Percentiles rank a stretch among this genome's conserved stretches.
Evolutionary conservation across 345 rosid genomes (phyloP).

Genomic region (Capsella bursapastoris): DNA sequence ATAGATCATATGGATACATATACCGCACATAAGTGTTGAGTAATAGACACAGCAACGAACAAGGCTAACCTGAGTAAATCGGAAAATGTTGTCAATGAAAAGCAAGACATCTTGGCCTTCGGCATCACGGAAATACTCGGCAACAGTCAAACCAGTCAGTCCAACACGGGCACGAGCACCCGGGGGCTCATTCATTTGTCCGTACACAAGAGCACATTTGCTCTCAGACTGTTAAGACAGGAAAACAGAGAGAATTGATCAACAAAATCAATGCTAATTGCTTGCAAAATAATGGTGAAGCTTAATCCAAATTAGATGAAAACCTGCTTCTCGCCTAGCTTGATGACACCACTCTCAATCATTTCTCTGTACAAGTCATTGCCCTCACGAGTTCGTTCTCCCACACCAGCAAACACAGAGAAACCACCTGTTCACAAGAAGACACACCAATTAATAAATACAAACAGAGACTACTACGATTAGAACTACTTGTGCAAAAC

Average conservation of each 20-base stretch:
- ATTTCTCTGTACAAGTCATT: conserved; percentile 98
- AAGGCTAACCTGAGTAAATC: conserved; percentile 77
- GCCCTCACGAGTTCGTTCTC: conserved; percentile 98
- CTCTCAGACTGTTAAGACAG: conserved; percentile 66
- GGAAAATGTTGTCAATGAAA: conserved; percentile 95
- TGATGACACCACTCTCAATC: conserved; percentile 99
- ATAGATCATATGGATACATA: no score
- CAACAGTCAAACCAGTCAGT: conserved; percentile 95
- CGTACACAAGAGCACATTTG: conserved; percentile 96
- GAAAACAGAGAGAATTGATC: neutral
- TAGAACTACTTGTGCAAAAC: conserved; percentile 17
- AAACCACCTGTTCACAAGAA: conserved; percentile 78
- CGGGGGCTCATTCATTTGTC: conserved; percentile 99
- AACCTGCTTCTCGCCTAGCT: conserved; percentile 99
- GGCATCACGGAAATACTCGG: conserved; percentile 98
- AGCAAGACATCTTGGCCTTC: conserved; percentile 99
- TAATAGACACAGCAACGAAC: neutral
- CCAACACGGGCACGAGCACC: conserved; percentile 99
- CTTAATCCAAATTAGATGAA: neutral
- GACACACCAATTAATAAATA: neutral
- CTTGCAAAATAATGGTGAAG: neutral
- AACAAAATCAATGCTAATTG: neutral
- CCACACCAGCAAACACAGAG: conserved; percentile 99
- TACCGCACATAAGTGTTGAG: neutral
- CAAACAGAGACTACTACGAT: neutral